A percentile compares a stretch with the other conserved stretches of the same genome.
phyloP scores from a whole-genome alignment of 2,329 filamentous ascomycete genomes.

The Aspergillus novoparasiticus region DNA sequence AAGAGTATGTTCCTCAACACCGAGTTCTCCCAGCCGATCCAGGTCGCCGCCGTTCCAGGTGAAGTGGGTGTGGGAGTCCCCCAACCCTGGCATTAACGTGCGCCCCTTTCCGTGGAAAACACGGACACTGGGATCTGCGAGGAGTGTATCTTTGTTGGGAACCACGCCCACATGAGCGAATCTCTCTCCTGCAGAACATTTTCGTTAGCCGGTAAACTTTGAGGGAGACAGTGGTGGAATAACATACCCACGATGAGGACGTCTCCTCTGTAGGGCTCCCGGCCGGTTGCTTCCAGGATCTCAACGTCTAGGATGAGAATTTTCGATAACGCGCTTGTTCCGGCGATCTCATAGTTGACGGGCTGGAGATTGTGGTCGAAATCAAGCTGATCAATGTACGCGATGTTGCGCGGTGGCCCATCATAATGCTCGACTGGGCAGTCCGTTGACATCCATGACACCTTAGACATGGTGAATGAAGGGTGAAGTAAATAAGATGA shows the following conservation, averaged over 20 bases:
- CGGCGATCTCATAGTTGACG: constrained; percentile 37
- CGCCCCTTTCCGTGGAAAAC: constrained; percentile 44
- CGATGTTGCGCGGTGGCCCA: constrained; percentile 30
- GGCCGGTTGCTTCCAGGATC: background rate
- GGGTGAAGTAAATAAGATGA: too few relatives aligned
- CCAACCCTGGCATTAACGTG: constrained; percentile 53
- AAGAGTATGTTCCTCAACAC: too few relatives aligned
- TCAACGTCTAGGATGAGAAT: constrained; percentile 20
- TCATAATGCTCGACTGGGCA: constrained; percentile 12
- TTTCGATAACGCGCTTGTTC: constrained; percentile 23
- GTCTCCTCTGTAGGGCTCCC: background rate
- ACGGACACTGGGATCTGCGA: constrained; percentile 35
- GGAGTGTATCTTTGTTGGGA: constrained; percentile 31
- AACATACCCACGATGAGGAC: constrained; percentile 16
- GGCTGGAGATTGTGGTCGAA: constrained; percentile 38
- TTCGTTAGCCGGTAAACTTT: too few relatives aligned
- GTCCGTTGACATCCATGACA: too few relatives aligned
- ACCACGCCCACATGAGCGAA: constrained; percentile 34
- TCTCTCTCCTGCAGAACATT: background rate
- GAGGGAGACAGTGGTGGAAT: too few relatives aligned
- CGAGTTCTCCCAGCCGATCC: too few relatives aligned
- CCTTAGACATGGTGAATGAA: too few relatives aligned
- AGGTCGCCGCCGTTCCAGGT: too few relatives aligned
- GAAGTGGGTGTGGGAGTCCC: constrained; percentile 45
- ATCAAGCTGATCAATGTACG: constrained; percentile 29